Evolutionary conservation across 768 basidiomycete genomes (phyloP).

Genomic region (Fistulinella prunicolor): DNA sequence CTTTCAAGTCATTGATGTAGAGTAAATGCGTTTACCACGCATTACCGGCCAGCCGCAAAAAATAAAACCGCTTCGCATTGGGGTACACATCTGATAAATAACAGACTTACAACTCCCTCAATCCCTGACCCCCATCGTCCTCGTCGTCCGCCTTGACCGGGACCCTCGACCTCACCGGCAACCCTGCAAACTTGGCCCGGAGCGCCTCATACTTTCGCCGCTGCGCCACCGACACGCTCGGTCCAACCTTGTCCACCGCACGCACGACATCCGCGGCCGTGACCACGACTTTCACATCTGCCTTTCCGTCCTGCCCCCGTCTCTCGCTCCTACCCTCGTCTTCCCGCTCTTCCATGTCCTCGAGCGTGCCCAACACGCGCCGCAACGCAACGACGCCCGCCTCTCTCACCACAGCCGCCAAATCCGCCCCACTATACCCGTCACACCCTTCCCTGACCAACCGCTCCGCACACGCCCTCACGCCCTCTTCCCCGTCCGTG

Average conservation of each 20-base stretch:
- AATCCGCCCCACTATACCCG: constrained; percentile 90
- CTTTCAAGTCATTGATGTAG: too few relatives aligned
- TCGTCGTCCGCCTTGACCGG: neutral
- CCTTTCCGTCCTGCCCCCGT: neutral
- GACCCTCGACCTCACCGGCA: constrained; percentile 52
- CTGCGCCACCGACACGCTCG: constrained; percentile 82
- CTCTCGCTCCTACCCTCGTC: neutral
- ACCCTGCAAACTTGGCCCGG: constrained; percentile 78
- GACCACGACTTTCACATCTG: constrained; percentile 37
- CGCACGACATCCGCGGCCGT: constrained; percentile 61
- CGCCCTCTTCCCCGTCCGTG: constrained; percentile 7
- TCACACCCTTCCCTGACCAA: constrained; percentile 66
- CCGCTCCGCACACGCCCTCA: constrained; percentile 31
- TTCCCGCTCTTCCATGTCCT: constrained; percentile 47
- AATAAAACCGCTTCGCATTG: too few relatives aligned
- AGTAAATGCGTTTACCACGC: too few relatives aligned
- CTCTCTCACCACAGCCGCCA: constrained; percentile 84
- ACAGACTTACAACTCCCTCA: too few relatives aligned
- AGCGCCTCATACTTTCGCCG: constrained; percentile 79
- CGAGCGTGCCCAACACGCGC: constrained; percentile 63
- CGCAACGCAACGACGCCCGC: constrained; percentile 84
- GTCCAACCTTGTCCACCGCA: constrained; percentile 79
- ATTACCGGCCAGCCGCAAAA: too few relatives aligned
- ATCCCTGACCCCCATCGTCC: neutral
- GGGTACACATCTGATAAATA: too few relatives aligned